Base-by-base conservation (phyloP, 1,284 basidiomycete genomes). In the Trichosporon sp. region DNA sequence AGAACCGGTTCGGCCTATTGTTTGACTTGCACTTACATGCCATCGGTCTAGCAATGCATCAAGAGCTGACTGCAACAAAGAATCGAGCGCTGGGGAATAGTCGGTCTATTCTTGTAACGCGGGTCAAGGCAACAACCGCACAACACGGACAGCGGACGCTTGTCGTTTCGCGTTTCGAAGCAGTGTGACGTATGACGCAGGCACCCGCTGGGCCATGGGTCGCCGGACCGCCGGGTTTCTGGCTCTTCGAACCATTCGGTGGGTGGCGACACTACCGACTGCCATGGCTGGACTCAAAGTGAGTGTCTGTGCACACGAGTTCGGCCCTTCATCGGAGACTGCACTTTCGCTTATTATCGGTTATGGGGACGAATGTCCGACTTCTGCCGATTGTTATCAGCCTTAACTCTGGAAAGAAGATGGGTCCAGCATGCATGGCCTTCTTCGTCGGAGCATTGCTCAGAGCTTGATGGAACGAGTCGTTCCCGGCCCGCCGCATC, bases 161-260 rank as follows among this genome's bases (percentile, higher is more conserved):
- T 31, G 59, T 16, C 37, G 59, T 63, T 63, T 63, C 59, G 59
- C 59, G 59, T 63, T 63, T 63, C 59, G 59, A 54, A 63, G 59
- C 21, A 5, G 35, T 63, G 32, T 63, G 38, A 40, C 38, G 38
- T 10, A 40, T 40, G 56, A 63, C 59, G 56, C 56, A 35, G 56
- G 26, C 32, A 31, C 31, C 31, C 31, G 31, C 12, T 32, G 26
- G 19, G 19, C 54, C 21, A 31, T 56, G 56, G 56, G 19, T 19
- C 19, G 21, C 51, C 51, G 6, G 8, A 40, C 38, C 11, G 38
- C 38, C 38, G 10, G 38, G 8, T 40, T 40, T 40, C 38, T 40
- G 11, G 38, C 38, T 6, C 21, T 54, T 54, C 51, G n/a, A 16
- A 16, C 21, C 51, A 14, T 16, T 61, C 31, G 19, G 14, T 35